These are phyloP conservation scores for Pittosporum tobira DNA, from an alignment of 129 eudicot species.

Conservation along the genomic window DNA sequence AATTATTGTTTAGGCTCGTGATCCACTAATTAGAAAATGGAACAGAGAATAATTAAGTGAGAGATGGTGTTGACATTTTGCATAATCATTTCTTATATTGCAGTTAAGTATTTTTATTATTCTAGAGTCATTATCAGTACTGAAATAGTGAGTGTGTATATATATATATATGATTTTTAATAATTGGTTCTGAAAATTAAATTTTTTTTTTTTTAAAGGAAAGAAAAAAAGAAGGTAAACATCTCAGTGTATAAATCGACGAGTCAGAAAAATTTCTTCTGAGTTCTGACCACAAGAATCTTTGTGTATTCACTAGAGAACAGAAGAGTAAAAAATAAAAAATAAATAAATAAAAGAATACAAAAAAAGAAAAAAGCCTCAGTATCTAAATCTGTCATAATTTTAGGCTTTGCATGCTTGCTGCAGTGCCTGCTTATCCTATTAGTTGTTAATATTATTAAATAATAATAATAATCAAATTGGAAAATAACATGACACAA, in stretches of 20 bases:
- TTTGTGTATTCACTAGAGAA: constrained; percentile 21
- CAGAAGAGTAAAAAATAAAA: constrained; percentile 5
- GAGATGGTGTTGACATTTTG: no score
- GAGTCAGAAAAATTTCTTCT: constrained; percentile 20
- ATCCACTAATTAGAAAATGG: background rate
- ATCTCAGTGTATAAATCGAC: constrained; percentile 15
- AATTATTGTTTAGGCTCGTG: background rate
- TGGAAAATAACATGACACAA: constrained; percentile 16
- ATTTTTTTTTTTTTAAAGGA: no score
- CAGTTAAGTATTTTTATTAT: no score
- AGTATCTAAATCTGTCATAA: constrained; percentile 8
- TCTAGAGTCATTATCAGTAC: no score
- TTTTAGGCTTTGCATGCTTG: constrained; percentile 21
- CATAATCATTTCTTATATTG: no score
- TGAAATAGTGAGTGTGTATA: constrained; percentile 2
- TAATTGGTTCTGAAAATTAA: no score
- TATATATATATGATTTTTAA: no score
- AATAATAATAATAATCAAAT: background rate
- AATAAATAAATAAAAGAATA: no score
- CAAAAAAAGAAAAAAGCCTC: constrained; percentile 16
- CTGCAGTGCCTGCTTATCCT: constrained; percentile 10
- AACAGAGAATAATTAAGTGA: background rate
- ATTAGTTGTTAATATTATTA: background rate
- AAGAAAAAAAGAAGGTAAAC: constrained; percentile 14
- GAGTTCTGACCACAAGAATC: constrained; percentile 23